Evolutionary conservation across 2,329 filamentous ascomycete species (phyloP).

Genomic region (Hymenoscyphus scutula): DNA sequence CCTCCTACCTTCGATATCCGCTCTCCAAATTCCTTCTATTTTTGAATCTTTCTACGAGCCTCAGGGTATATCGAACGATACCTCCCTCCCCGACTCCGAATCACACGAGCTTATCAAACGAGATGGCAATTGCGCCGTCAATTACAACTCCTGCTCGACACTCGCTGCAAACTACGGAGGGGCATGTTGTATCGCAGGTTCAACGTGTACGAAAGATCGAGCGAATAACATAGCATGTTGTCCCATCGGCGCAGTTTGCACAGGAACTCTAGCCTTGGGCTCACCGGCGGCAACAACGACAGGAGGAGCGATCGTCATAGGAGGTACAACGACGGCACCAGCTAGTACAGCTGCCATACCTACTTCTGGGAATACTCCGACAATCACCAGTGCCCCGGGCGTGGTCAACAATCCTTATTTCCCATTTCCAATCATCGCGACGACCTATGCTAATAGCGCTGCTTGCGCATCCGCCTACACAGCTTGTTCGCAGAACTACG

Average conservation of each 20-base stretch:
- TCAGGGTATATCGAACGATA: conserved; percentile 26
- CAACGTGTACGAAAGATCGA: conserved; percentile 33
- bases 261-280: conserved; percentile 29
- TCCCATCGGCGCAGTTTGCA: conserved; percentile 35
- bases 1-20: conserved; percentile 23
- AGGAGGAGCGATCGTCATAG: conserved; percentile 15
- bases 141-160: conserved; percentile 36
- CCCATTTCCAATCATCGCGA: conserved; percentile 56
- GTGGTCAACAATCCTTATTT: conserved; percentile 59
- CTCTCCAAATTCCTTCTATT: conserved; percentile 30
- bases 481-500: conserved; percentile 54
- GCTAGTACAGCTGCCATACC: conserved; percentile 14
- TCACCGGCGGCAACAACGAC: conserved; percentile 19
- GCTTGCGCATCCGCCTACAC: conserved; percentile 52
- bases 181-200: conserved; percentile 35
- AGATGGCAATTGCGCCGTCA: conserved; percentile 32
- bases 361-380: conserved; percentile 19
- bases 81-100: conserved; percentile 15
- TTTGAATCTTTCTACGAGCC: conserved; percentile 28
- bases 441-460: conserved; percentile 49
- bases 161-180: conserved; percentile 29
- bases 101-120: conserved; percentile 31
- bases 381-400: conserved; percentile 38
- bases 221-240: conserved; percentile 36
- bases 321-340: conserved; percentile 19